phyloP scores from a whole-genome alignment of 805 yeast genomes.

The Schwanniomyces pseudopolymorphus region DNA sequence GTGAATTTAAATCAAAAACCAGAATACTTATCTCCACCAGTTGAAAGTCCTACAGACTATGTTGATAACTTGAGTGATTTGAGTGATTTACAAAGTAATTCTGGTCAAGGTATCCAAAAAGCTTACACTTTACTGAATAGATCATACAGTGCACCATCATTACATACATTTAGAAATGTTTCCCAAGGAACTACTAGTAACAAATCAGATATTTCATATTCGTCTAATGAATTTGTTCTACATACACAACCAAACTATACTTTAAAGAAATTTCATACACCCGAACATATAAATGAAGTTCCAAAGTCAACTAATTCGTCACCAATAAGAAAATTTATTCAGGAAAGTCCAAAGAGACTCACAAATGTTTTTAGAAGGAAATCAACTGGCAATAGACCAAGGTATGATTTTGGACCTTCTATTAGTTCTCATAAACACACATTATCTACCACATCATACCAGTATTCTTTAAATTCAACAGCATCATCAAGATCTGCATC shows the following conservation, averaged over 20 bases:
- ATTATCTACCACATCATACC: constrained; percentile 25
- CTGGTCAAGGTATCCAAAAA: neutral
- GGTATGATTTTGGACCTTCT: neutral
- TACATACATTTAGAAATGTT: constrained; percentile 35
- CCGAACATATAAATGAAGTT: neutral
- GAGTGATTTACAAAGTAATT: constrained; percentile 5
- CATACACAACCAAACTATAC: neutral
- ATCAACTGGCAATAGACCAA: neutral
- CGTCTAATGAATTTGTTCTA: neutral
- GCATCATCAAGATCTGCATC: constrained; percentile 30
- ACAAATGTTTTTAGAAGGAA: constrained; percentile 18
- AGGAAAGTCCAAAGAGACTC: constrained; percentile 28
- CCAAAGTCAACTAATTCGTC: constrained; percentile 17
- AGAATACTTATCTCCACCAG: constrained; percentile 9
- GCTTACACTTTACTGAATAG: constrained; percentile 20
- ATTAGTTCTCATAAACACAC: constrained; percentile 23
- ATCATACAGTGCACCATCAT: constrained; percentile 41
- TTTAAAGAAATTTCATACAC: neutral
- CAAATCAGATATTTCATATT: neutral
- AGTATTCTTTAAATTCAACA: constrained; percentile 25
- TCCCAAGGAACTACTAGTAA: constrained; percentile 4
- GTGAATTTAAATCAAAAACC: neutral
- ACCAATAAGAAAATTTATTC: constrained; percentile 32
- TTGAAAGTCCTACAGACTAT: constrained; percentile 16
- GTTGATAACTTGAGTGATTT: constrained; percentile 30